These are phyloP conservation scores for Geosmithia morbida DNA, from an alignment of 2,329 filamentous ascomycete species.

Conservation along the genomic window DNA sequence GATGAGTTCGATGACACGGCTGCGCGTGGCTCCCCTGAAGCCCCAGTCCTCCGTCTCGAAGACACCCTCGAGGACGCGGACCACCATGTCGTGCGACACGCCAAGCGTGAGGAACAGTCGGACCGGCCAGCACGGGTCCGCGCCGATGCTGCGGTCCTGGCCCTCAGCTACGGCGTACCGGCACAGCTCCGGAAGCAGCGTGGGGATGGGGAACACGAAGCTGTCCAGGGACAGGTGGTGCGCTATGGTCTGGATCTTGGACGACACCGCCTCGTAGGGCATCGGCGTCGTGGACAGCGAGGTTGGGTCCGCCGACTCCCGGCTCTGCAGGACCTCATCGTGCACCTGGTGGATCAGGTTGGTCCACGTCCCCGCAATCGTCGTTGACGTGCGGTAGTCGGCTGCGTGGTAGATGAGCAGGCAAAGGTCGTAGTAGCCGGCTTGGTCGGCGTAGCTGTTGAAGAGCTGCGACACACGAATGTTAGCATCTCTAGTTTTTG, in stretches of 20 bases:
- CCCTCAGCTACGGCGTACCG: conserved; percentile 44
- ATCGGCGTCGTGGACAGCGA: conserved; percentile 24
- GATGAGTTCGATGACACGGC: conserved; percentile 40
- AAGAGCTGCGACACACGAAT: conserved; percentile 48
- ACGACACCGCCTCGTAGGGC: conserved; percentile 58
- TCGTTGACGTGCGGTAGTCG: conserved; percentile 76
- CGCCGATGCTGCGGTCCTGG: conserved; percentile 42
- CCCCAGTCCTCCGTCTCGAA: conserved; percentile 45
- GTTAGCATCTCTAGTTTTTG: conserved; percentile 6
- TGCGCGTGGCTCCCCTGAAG: conserved; percentile 35
- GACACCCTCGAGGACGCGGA: conserved; percentile 39
- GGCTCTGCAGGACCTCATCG: conserved; percentile 30
- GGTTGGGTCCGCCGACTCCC: conserved; percentile 24
- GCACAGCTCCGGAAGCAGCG: conserved; percentile 47
- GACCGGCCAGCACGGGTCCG: conserved; percentile 42
- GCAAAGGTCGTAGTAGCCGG: conserved; percentile 86
- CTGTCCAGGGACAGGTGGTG: conserved; percentile 51
- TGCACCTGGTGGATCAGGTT: conserved; percentile 65
- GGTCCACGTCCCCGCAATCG: conserved; percentile 75
- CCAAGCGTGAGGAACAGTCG: conserved; percentile 40
- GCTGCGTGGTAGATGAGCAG: conserved; percentile 85
- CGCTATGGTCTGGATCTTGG: conserved; percentile 48
- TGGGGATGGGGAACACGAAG: conserved; percentile 49
- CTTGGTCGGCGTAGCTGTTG: conserved; percentile 81
- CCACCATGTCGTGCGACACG: conserved; percentile 41